Conservation (phyloP, 2,329 filamentous ascomycete species). For the Rutstroemia sydowiana region DNA sequence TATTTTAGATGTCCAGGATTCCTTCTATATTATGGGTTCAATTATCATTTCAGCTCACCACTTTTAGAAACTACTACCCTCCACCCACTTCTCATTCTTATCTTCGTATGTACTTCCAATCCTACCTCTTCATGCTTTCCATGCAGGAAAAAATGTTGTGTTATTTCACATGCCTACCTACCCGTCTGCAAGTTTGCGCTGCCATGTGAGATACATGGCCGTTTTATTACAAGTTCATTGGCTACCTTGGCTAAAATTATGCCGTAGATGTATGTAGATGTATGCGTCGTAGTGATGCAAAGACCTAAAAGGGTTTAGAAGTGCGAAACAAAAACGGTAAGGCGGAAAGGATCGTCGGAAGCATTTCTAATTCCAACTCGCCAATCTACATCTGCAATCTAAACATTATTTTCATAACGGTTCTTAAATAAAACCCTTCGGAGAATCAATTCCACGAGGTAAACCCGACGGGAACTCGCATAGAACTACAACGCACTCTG, state of each 20-base stretch:
- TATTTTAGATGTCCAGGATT: background rate
- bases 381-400: constrained; percentile 12
- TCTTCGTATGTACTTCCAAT: background rate
- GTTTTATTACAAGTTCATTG: constrained; percentile 4
- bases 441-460: constrained; percentile 5
- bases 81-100: background rate
- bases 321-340: constrained; percentile 8
- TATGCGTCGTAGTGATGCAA: constrained; percentile 3
- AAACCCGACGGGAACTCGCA: background rate
- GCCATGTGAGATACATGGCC: constrained; percentile 4
- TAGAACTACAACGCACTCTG: background rate
- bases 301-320: constrained; percentile 5
- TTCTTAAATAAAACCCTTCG: constrained; percentile 4
- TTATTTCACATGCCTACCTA: background rate
- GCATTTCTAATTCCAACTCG: constrained; percentile 3
- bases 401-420: constrained; percentile 6
- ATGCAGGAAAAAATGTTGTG: constrained; percentile 2
- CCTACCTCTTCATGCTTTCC: background rate
- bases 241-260: background rate
- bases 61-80: background rate
- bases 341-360: constrained; percentile 9
- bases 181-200: constrained; percentile 7
- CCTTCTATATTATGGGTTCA: constrained; percentile 5
- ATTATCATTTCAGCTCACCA: constrained; percentile 2
- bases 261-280: background rate